Evolutionary conservation across 148 eudicot species (phyloP).

Genomic region (Nepenthes mirabilis): DNA sequence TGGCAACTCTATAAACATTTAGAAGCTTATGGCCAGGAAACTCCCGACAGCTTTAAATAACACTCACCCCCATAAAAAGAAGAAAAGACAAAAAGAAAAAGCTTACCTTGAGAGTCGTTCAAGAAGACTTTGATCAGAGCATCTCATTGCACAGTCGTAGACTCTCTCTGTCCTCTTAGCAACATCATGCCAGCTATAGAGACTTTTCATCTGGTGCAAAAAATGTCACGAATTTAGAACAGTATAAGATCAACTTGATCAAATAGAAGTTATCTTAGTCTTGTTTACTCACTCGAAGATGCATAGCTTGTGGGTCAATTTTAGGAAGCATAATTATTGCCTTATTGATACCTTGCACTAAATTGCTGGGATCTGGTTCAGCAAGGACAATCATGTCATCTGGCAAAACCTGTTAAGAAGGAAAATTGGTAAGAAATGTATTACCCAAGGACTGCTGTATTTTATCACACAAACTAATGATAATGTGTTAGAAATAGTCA

Average conservation of each 20-base stretch:
- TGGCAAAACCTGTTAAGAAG: slow-evolving; percentile 61
- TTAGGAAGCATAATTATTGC: slow-evolving; percentile 73
- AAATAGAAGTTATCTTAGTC: background rate
- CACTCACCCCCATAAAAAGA: background rate
- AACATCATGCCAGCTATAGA: slow-evolving; percentile 98
- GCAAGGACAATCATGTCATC: slow-evolving; percentile 98
- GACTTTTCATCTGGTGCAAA: slow-evolving; percentile 57
- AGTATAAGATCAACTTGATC: background rate
- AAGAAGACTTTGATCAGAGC: slow-evolving; percentile 64
- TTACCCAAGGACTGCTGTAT: background rate
- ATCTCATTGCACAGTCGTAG: slow-evolving; percentile 74
- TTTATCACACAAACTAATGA: background rate
- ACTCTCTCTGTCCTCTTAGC: slow-evolving; percentile 90
- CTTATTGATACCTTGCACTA: slow-evolving; percentile 74
- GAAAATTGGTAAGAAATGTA: slow-evolving; percentile 4
- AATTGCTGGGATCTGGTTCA: slow-evolving; percentile 77
- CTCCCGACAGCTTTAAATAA: too few relatives aligned
- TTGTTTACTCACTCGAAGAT: slow-evolving; percentile 52
- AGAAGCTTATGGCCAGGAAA: too few relatives aligned
- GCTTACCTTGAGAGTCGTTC: slow-evolving; percentile 84
- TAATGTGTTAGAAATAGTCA: background rate
- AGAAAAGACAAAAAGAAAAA: background rate
- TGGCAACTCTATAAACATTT: too few relatives aligned
- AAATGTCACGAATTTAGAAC: background rate
- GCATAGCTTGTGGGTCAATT: slow-evolving; percentile 91